Percentiles rank a stretch among this genome's conserved stretches.
phyloP scores from a whole-genome alignment of 306 rosid genomes.

The Cyclanthera cordifolia region DNA sequence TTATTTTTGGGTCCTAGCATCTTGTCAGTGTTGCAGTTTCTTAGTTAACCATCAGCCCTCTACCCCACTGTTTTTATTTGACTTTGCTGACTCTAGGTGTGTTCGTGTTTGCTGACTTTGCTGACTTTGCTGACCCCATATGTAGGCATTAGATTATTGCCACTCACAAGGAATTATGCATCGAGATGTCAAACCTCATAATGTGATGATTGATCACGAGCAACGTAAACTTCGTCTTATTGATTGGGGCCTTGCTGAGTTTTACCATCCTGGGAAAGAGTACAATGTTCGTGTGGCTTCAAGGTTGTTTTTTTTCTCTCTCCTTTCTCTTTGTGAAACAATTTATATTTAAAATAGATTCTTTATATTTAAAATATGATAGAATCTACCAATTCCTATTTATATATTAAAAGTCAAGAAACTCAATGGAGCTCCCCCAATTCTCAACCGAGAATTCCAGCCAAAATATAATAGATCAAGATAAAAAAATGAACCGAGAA shows the following conservation, averaged over 20 bases:
- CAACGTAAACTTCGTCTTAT: constrained; percentile 36
- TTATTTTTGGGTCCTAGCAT: not conserved
- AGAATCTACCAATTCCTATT: too few species aligned
- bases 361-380: not conserved
- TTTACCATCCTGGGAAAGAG: constrained; percentile 41
- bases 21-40: not conserved
- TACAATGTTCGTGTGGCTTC: constrained; percentile 41
- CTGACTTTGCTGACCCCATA: not conserved
- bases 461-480: too few species aligned
- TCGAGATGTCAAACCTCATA: constrained; percentile 40
- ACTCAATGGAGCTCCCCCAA: too few species aligned
- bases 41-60: not conserved
- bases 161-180: constrained; percentile 44
- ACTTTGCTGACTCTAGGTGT: not conserved
- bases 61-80: not conserved
- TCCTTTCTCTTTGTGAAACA: not conserved
- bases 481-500: too few species aligned
- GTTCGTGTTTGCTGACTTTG: not conserved
- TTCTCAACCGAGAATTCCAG: too few species aligned
- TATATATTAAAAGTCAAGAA: too few species aligned
- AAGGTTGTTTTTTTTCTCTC: constrained; percentile 14
- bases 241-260: constrained; percentile 43
- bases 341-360: not conserved
- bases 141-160: constrained; percentile 35
- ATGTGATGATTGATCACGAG: constrained; percentile 42